Evolutionary conservation across 106 monocot genomes (phyloP).

Genomic region (Xerophyta viscosa): DNA sequence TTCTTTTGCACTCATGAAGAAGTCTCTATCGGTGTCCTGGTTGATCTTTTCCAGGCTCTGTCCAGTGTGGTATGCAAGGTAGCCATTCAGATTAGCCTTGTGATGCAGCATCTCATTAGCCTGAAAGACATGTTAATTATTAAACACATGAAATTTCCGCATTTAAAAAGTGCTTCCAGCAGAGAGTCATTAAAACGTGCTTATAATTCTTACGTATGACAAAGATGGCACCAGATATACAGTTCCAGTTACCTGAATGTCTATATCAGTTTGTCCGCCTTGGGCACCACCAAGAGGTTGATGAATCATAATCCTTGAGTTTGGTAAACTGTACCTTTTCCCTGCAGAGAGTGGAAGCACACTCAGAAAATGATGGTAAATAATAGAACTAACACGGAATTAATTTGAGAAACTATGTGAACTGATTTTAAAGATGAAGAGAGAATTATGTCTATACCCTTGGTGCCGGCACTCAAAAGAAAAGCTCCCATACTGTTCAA

Average conservation of each 20-base stretch:
- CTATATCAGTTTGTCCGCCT: constrained; percentile 83
- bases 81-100: constrained; percentile 89
- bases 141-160: too few species aligned
- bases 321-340: constrained; percentile 88
- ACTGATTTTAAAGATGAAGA: not conserved
- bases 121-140: constrained; percentile 14
- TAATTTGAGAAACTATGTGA: not conserved
- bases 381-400: too few species aligned
- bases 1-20: constrained; percentile 98
- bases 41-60: constrained; percentile 84
- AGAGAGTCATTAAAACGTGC: too few species aligned
- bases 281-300: constrained; percentile 95
- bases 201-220: too few species aligned
- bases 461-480: constrained; percentile 73
- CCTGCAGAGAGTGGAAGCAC: constrained; percentile 33
- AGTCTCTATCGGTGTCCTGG: constrained; percentile 85
- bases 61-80: constrained; percentile 81
- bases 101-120: constrained; percentile 93
- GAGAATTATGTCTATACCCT: constrained; percentile 61
- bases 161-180: too few species aligned
- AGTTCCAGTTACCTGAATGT: constrained; percentile 74
- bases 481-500: constrained; percentile 82
- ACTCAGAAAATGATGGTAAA: not conserved
- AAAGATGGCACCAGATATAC: too few species aligned
- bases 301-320: constrained; percentile 98